Base-by-base conservation (phyloP, 1,139 yeast genomes). In the Candida labiduridarum region DNA sequence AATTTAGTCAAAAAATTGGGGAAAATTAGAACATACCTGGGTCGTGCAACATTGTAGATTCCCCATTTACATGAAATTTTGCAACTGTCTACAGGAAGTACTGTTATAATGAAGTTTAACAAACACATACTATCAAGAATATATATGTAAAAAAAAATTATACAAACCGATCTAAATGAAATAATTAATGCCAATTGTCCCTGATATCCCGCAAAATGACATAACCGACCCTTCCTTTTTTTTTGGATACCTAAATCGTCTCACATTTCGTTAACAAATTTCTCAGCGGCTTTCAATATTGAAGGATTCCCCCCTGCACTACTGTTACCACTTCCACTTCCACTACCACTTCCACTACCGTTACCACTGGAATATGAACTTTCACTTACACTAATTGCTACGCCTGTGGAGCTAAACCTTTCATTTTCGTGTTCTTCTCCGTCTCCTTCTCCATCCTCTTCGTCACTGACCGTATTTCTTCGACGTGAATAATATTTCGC, bases 231-330 rank as follows among this genome's bases (percentile, higher is more conserved):
- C 33, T 15, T 22, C 15, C 16, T 36, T 10, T 16, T 11, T 34
- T 16, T 34, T 25, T 6, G 10, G 6, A 8, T 25, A 25, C 29
- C 29, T 25, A 25, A 25, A 25, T 25, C 29, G 29, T 34, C 36
- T 25, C 30, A 38, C 36, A 41, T 41, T 41, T 41, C 44, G 31
- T 30, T 60, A n/a, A 64, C 66, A 56, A 67, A 67, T 50, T 58
- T 56, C 52, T 67, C 67, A 5, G 71, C 71, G 9, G 62, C 61
- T 44, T 56, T 52, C 45, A 65, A 58, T 29, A 66, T 52, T 12
- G 62, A 59, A 27, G 56, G 48, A 41, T 53, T 53, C 9, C 61
- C 58, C 15, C 9, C 36, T 14, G 29, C 31, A 31, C 43, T 38
- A 3, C 25, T 46, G 31, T 29, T 22, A 4, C 43, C 6, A 35